Base-by-base conservation (phyloP, 2,329 filamentous ascomycete genomes). In the Biscogniauxia mediterranea region DNA sequence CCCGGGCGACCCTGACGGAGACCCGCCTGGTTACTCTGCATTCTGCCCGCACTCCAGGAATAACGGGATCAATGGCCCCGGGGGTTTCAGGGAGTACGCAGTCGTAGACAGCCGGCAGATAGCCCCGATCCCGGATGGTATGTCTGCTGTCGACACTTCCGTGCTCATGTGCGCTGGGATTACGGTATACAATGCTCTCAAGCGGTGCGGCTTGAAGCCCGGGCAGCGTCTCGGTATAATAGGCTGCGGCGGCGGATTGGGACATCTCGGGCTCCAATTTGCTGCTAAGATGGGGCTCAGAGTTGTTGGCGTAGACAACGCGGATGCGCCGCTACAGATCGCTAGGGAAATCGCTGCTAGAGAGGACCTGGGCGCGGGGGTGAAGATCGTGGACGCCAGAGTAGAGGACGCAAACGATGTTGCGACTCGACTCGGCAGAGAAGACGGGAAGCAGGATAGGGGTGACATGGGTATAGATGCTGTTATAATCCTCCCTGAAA, bases 401-500 rank as follows among this genome's bases (percentile, higher is more conserved):
- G 62, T 52, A 5, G 60, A 69, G 38, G 49, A 59, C 20, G 69
- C 70, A 3, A 60, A 59, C 8, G 62, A 67, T 1, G 46, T 73
- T 1, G 64, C 64, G 8, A 54, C 60, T 11, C 56, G 69, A 51
- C 56, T 80, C 0, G 78, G 77, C 1, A 54, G 59, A n/a, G 73
- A 76, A 58, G 76, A 78, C 26, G 65, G 61, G n/a, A 70, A 67
- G 64, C 65, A 59, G 2, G 69, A 76, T 5, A 62, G 65, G 6
- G 74, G 67, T 3, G 76, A 81, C 54, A 78, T 77, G 72, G 80
- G 80, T 0, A 66, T 81, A 19, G 79, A 81, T 64, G 77, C 78
- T 1, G 77, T 80, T 15, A 74, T 82, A 32, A 75, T 81, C 11
- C 68, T 82, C 20, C 78, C 80, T 0, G 80, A 82, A 63, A 78